Base-by-base conservation (phyloP, 306 rosid genomes). In the Dicorynia guianensis region DNA sequence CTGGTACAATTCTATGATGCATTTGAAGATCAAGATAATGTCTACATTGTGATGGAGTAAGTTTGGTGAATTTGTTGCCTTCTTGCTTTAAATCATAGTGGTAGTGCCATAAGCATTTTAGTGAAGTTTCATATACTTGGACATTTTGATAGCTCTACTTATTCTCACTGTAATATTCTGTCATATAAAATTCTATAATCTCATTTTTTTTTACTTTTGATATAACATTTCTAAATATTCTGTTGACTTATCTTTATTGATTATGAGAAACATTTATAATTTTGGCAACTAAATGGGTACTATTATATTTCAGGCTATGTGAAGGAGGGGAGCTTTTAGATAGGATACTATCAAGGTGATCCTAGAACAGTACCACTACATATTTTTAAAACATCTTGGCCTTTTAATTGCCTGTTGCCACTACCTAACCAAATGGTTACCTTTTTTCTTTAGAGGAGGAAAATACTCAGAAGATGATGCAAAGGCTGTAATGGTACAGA, bases 21-120 rank as follows among this genome's bases (percentile, higher is more conserved):
- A 58, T 96, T 92, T 74, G 99, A 96, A 91, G 99, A 92, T 82
- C 85, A 80, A 15, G 99, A 92, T 35, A 96, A 96, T 84, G 99
- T 96, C 93, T 96, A 96, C 92, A 85, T 96, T 84, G 97, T 90
- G 57, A 96, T 96, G 99, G 99, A 96, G 99, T 96, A 92, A 92
- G 99, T 85, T 63, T 72, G 76, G 44, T 40, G 39, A 35, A 12
- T 53, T 67, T 65, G 60, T 59, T 77, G 61, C 57, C 72, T 42
- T 71, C 65, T 82, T 52, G 39, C 56, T 54, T 47, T 7, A 25
- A 11, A 50, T 77, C 49, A 25, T 11, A 12, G 43, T 15, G 20
- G 81, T 30, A 12, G 75, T 63, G 40, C 64, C 39, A 34, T 20
- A 62, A 63, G 6, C 43, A 64, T 65, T 34, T 49, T 25, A 54